A percentile compares a stretch with the other conserved stretches of the same genome.
phyloP scores from a whole-genome alignment of 2,329 filamentous ascomycete genomes.

The Trichoderma afroharzianum region DNA sequence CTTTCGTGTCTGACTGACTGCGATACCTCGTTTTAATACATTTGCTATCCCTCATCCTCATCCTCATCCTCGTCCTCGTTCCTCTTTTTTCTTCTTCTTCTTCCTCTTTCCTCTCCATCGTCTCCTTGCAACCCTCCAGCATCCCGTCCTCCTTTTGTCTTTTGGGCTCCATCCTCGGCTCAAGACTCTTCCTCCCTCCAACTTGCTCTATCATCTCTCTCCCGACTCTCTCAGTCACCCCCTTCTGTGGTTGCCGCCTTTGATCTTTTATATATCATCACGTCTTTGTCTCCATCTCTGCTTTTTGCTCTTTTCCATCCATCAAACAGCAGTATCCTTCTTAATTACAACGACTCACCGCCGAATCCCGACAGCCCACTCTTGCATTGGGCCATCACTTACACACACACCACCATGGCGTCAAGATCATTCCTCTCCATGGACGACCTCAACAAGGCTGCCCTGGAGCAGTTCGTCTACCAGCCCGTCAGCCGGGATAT shows the following conservation, averaged over 20 bases:
- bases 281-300: not conserved
- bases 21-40: conserved; percentile 21
- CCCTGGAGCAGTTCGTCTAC: conserved; percentile 78
- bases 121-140: not conserved
- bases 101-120: not conserved
- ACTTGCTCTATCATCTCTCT: not conserved
- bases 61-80: not conserved
- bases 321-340: not conserved
- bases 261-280: conserved; percentile 7
- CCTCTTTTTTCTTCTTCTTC: not conserved
- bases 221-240: not conserved
- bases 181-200: not conserved
- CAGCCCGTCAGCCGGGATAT: conserved; percentile 70
- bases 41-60: conserved; percentile 12
- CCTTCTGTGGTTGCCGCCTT: not conserved
- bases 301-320: not conserved
- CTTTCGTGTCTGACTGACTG: conserved; percentile 24
- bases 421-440: conserved; percentile 43
- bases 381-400: not conserved
- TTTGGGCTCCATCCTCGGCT: not conserved
- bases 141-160: not conserved
- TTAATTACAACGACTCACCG: not conserved
- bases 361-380: not conserved
- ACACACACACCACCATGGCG: conserved; percentile 39
- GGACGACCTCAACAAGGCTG: conserved; percentile 64